Evolutionary conservation across 345 rosid genomes (phyloP).

Genomic region (Toxicodendron radicans): DNA sequence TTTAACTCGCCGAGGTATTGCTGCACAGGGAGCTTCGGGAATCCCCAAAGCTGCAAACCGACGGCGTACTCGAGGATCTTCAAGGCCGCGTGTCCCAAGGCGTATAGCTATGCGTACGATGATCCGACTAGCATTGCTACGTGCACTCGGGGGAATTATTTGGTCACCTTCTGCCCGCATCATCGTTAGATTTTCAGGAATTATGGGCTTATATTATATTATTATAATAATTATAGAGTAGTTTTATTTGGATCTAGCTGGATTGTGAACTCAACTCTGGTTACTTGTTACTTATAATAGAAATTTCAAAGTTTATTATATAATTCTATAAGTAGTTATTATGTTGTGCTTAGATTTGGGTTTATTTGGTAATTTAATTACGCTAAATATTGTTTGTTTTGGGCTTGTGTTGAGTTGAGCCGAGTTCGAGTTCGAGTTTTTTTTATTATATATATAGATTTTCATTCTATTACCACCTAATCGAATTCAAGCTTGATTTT

Average conservation of each 20-base stretch:
- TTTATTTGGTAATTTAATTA: too few species aligned
- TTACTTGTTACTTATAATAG: not conserved
- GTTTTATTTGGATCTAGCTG: not conserved
- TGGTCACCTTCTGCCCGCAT: conserved; percentile 86
- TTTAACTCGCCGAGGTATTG: conserved; percentile 89
- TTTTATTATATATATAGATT: too few species aligned
- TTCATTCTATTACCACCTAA: too few species aligned
- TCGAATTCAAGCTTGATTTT: too few species aligned
- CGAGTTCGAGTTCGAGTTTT: too few species aligned
- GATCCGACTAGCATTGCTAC: conserved; percentile 93
- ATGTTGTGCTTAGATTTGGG: too few species aligned
- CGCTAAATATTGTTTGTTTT: too few species aligned
- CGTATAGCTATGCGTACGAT: conserved; percentile 90
- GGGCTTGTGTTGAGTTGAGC: too few species aligned
- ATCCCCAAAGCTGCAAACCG: conserved; percentile 78
- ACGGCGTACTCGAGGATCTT: conserved; percentile 88
- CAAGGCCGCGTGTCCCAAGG: conserved; percentile 90
- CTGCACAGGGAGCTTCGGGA: conserved; percentile 83
- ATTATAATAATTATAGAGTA: not conserved
- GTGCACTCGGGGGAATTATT: conserved; percentile 66
- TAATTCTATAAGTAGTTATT: too few species aligned
- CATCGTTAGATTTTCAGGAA: conserved; percentile 29
- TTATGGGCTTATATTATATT: not conserved
- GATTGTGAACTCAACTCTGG: too few species aligned
- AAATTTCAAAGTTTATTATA: too few species aligned